Percentiles rank a stretch among this genome's conserved stretches.
phyloP scores from a whole-genome alignment of 768 basidiomycete species.

The Tulasnella sp. region DNA sequence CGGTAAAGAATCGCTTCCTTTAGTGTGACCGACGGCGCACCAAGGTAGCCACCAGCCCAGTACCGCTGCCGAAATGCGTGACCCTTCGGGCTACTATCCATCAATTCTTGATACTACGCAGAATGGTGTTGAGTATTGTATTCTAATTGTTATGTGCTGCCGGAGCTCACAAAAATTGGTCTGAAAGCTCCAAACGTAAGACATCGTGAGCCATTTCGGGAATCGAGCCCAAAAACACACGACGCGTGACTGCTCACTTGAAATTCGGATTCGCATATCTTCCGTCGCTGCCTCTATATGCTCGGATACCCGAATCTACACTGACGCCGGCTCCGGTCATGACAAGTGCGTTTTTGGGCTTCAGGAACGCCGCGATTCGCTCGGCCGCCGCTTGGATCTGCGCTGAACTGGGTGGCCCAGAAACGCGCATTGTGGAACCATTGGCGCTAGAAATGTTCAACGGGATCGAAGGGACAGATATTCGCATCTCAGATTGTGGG shows the following conservation, averaged over 20 bases:
- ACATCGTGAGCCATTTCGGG: neutral
- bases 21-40: neutral
- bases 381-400: conserved; percentile 57
- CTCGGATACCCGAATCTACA: conserved; percentile 93
- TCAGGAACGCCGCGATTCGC: conserved; percentile 66
- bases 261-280: conserved; percentile 90
- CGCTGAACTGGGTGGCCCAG: conserved; percentile 47
- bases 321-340: conserved; percentile 93
- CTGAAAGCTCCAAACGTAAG: conserved; percentile 42
- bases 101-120: conserved; percentile 72
- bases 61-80: conserved; percentile 83
- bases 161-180: conserved; percentile 57
- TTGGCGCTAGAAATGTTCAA: conserved; percentile 50
- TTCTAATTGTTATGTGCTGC: conserved; percentile 36
- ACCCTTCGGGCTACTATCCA: conserved; percentile 71
- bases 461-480: conserved; percentile 79
- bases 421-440: conserved; percentile 30
- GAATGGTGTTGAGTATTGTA: neutral
- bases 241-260: conserved; percentile 56
- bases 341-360: conserved; percentile 66
- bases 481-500: conserved; percentile 63
- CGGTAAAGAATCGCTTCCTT: neutral
- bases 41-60: conserved; percentile 78
- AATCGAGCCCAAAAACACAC: neutral
- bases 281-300: conserved; percentile 88